phyloP scores from a whole-genome alignment of 805 yeast genomes.

The Middelhovenomyces tepae region DNA sequence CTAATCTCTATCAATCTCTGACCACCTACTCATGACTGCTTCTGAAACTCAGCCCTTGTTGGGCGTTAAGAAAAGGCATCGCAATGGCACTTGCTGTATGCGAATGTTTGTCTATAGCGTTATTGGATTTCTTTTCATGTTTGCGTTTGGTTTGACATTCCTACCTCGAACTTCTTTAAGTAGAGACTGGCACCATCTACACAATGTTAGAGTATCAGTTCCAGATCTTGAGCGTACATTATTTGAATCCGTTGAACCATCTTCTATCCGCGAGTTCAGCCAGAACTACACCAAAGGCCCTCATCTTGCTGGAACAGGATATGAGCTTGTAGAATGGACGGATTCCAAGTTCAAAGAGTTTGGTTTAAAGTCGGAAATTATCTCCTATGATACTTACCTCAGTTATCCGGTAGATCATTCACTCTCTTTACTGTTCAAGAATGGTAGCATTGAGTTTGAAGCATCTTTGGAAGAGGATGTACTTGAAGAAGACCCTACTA shows the following conservation, averaged over 20 bases:
- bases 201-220: constrained; percentile 54
- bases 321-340: constrained; percentile 45
- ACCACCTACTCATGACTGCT: too few species aligned
- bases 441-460: constrained; percentile 32
- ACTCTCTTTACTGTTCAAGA: constrained; percentile 34
- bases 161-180: constrained; percentile 78
- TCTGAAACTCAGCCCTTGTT: constrained; percentile 2
- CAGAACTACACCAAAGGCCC: constrained; percentile 42
- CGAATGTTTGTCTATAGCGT: constrained; percentile 39
- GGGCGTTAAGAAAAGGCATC: not conserved
- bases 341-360: constrained; percentile 46
- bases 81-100: constrained; percentile 12
- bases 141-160: constrained; percentile 58
- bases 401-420: constrained; percentile 53
- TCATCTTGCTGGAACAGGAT: constrained; percentile 44
- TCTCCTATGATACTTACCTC: constrained; percentile 51
- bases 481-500: constrained; percentile 44
- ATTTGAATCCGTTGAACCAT: constrained; percentile 32
- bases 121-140: constrained; percentile 42
- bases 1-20: too few species aligned
- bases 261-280: constrained; percentile 43
- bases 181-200: constrained; percentile 69
- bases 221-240: constrained; percentile 62
- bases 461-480: constrained; percentile 49
- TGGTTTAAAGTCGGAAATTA: constrained; percentile 48